These are phyloP conservation scores for Monosporascus sp. DNA, from an alignment of 2,329 filamentous ascomycete genomes.

Conservation along the genomic window DNA sequence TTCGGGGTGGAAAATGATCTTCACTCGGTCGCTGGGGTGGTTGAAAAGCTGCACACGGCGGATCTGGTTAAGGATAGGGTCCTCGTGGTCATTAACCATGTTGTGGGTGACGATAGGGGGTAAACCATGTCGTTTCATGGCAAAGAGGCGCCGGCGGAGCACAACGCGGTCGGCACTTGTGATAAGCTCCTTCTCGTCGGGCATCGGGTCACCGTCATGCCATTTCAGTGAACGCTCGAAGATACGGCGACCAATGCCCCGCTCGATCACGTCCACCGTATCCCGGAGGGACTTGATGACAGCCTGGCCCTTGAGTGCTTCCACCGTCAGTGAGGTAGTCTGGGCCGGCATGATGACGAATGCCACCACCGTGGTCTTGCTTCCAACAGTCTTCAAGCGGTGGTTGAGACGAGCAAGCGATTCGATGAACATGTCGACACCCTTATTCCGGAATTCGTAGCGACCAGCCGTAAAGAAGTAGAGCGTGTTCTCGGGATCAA, in stretches of 20 bases:
- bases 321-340: constrained; percentile 89
- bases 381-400: constrained; percentile 75
- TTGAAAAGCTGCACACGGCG: constrained; percentile 96
- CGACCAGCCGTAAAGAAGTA: constrained; percentile 97
- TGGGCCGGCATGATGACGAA: constrained; percentile 99
- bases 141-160: constrained; percentile 84
- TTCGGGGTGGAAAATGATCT: constrained; percentile 96
- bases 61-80: constrained; percentile 93
- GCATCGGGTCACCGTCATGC: constrained; percentile 90
- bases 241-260: constrained; percentile 85
- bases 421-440: constrained; percentile 99
- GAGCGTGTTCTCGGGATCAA: constrained; percentile 91
- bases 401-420: constrained; percentile 92
- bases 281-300: constrained; percentile 95
- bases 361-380: constrained; percentile 89
- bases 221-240: constrained; percentile 93
- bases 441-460: constrained; percentile 98
- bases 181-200: constrained; percentile 94
- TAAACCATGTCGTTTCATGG: constrained; percentile 87
- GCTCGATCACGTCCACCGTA: constrained; percentile 87
- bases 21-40: constrained; percentile 88
- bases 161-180: constrained; percentile 88
- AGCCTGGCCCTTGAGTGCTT: constrained; percentile 92
- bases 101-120: constrained; percentile 98
- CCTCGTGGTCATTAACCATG: constrained; percentile 90